Conservation (phyloP, 2,329 filamentous ascomycete species). For the Curvularia eragrostidis region DNA sequence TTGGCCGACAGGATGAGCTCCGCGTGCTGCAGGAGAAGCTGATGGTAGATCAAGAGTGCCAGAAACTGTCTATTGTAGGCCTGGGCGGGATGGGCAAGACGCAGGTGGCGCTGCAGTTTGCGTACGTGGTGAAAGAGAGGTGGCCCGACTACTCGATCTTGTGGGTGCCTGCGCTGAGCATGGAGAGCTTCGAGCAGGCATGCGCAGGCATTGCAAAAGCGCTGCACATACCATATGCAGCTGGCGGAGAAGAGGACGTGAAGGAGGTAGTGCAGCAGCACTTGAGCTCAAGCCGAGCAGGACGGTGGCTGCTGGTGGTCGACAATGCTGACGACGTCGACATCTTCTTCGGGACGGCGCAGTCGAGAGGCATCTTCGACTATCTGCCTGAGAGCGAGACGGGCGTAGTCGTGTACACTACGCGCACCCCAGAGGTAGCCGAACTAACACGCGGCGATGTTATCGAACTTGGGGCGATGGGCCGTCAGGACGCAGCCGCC, state of each 20-base stretch:
- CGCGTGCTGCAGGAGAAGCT: no score
- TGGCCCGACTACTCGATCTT: no score
- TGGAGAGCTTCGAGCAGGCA: no score
- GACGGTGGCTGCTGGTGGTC: constrained; percentile 22
- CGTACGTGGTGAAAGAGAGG: no score
- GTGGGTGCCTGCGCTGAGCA: no score
- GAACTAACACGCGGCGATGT: constrained; percentile 19
- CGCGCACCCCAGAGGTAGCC: constrained; percentile 16
- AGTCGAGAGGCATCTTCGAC: constrained; percentile 16
- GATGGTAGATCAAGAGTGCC: no score
- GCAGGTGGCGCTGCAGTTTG: no score
- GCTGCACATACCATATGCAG: neutral
- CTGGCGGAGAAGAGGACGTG: constrained; percentile 19
- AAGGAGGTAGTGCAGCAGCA: constrained; percentile 32
- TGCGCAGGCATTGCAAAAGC: no score
- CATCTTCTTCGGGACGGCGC: constrained; percentile 14
- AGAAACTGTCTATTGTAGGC: no score
- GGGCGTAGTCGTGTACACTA: constrained; percentile 18
- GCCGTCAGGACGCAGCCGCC: constrained; percentile 8
- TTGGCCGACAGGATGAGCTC: no score
- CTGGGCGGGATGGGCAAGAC: no score
- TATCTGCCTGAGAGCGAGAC: constrained; percentile 20
- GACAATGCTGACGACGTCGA: constrained; percentile 18
- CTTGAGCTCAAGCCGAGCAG: constrained; percentile 24
- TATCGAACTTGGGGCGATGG: constrained; percentile 7